Conservation (phyloP, 2,329 filamentous ascomycete genomes). For the Venturiaceae sp. region DNA sequence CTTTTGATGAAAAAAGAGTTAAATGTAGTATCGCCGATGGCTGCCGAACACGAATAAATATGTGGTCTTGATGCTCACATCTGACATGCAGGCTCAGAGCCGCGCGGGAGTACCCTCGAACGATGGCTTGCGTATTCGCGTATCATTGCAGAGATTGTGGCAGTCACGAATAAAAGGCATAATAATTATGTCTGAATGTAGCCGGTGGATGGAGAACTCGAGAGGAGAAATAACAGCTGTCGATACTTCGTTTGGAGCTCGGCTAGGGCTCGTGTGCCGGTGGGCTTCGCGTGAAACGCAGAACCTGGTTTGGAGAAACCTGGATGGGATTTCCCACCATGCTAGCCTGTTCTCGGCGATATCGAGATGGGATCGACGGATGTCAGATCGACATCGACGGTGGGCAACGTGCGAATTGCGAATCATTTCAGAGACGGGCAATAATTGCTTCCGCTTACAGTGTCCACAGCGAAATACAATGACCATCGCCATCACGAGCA, state of each 20-base stretch:
- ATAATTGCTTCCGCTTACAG: not conserved
- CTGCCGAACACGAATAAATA: too few relatives aligned
- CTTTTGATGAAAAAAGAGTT: too few relatives aligned
- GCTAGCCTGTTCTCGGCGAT: not conserved
- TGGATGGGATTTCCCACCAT: not conserved
- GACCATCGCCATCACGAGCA: too few relatives aligned
- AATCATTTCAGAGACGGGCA: not conserved
- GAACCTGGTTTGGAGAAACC: not conserved
- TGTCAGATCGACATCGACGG: not conserved
- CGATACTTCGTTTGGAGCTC: not conserved
- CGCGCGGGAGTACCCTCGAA: too few relatives aligned
- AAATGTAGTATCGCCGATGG: too few relatives aligned
- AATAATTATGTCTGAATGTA: not conserved
- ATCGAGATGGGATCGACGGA: not conserved
- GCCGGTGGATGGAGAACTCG: not conserved
- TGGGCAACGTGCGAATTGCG: not conserved
- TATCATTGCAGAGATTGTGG: too few relatives aligned
- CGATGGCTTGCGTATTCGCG: too few relatives aligned
- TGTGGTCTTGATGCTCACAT: too few relatives aligned
- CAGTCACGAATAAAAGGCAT: not conserved
- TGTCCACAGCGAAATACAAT: not conserved
- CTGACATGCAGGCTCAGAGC: too few relatives aligned
- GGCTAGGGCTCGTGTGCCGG: not conserved
- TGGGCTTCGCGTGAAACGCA: not conserved
- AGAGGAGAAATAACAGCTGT: too few relatives aligned